phyloP scores from a whole-genome alignment of 2,329 filamentous ascomycete species.

The Paracoccidioides brasiliensis region DNA sequence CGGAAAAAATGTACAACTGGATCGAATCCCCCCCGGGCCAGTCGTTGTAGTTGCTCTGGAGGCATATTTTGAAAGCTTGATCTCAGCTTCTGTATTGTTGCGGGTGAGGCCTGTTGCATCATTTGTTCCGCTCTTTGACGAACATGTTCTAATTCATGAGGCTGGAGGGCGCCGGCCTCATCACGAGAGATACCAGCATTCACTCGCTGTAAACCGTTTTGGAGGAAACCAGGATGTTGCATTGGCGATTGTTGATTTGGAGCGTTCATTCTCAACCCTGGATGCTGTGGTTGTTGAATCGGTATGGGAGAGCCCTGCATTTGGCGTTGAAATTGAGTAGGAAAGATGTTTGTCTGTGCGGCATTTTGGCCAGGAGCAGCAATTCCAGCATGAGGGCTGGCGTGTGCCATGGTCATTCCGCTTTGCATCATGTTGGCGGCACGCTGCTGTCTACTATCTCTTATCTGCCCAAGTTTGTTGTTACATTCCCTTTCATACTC shows the following conservation, averaged over 20 bases:
- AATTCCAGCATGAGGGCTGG: constrained; percentile 20
- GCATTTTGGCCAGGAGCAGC: constrained; percentile 26
- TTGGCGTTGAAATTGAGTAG: constrained; percentile 26
- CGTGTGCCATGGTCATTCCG: constrained; percentile 29
- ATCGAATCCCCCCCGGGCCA: constrained; percentile 35
- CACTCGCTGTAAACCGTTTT: constrained; percentile 20
- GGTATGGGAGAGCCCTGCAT: constrained; percentile 9
- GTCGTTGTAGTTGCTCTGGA: constrained; percentile 35
- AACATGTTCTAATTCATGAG: constrained; percentile 33
- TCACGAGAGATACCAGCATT: constrained; percentile 18
- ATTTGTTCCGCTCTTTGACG: constrained; percentile 35
- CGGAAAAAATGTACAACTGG: constrained; percentile 40
- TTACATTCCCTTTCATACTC: constrained; percentile 34
- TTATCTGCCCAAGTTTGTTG: constrained; percentile 33
- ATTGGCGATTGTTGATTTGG: constrained; percentile 8
- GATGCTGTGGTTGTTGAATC: constrained; percentile 17
- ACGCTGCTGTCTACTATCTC: constrained; percentile 33
- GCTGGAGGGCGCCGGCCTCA: constrained; percentile 24
- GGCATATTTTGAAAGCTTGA: constrained; percentile 34
- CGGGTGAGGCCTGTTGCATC: constrained; percentile 30
- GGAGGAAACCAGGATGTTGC: constrained; percentile 18
- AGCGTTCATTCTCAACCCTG: constrained; percentile 5
- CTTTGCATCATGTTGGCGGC: constrained; percentile 26
- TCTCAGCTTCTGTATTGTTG: constrained; percentile 37
- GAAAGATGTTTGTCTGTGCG: constrained; percentile 32